Conservation (phyloP, 495 filamentous ascomycete genomes). For the Hypoxylon intermedium region DNA sequence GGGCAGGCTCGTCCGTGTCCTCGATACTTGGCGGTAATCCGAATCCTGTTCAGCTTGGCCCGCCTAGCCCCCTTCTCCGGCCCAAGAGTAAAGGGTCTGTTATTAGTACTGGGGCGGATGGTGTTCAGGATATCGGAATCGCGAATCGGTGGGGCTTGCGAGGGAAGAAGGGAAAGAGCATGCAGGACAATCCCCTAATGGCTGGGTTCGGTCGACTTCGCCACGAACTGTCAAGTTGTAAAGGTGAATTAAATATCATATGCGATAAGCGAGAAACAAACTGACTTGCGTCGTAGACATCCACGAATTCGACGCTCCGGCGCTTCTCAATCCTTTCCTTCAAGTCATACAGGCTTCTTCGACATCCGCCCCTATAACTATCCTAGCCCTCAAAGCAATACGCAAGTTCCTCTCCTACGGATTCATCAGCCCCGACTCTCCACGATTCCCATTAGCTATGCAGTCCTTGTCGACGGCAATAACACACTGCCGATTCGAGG, state of each 20-base stretch:
- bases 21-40: conserved; percentile 88
- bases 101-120: conserved; percentile 36
- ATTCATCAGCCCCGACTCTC: conserved; percentile 81
- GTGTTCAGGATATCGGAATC: conserved; percentile 51
- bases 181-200: conserved; percentile 98
- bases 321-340: conserved; percentile 91
- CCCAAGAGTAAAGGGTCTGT: conserved; percentile 45
- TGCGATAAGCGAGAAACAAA: background rate
- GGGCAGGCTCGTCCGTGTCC: conserved; percentile 95
- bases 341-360: conserved; percentile 97
- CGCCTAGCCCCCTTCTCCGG: conserved; percentile 46
- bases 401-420: conserved; percentile 97
- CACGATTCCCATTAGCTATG: conserved; percentile 88
- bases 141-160: conserved; percentile 82
- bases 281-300: conserved; percentile 67
- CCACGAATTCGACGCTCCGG: conserved; percentile 83
- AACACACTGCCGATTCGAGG: conserved; percentile 97
- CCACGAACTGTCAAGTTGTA: conserved; percentile 88
- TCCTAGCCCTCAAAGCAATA: conserved; percentile 91
- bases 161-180: conserved; percentile 96
- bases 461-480: conserved; percentile 92
- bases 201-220: conserved; percentile 90
- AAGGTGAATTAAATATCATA: conserved; percentile 59
- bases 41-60: conserved; percentile 57
- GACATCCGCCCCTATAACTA: conserved; percentile 94